phyloP scores from a whole-genome alignment of 176 grass and related monocot genomes.

The Olyra latifolia region DNA sequence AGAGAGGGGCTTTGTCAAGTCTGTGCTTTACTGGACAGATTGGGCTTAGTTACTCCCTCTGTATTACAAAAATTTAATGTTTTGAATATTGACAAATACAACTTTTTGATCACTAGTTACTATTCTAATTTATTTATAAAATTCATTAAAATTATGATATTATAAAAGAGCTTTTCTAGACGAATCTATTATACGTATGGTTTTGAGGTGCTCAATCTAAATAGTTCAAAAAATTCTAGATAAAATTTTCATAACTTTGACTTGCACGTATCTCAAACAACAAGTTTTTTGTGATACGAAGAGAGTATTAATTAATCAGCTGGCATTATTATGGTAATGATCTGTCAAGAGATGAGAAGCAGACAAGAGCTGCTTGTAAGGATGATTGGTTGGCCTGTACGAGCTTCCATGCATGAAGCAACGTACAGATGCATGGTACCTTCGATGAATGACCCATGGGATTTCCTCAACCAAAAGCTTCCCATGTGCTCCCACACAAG shows the following conservation, averaged over 20 bases:
- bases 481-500: background rate
- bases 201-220: too few species aligned
- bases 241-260: too few species aligned
- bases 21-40: background rate
- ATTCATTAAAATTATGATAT: too few species aligned
- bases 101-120: too few species aligned
- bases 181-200: too few species aligned
- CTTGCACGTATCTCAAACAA: too few species aligned
- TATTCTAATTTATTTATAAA: too few species aligned
- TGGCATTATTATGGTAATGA: background rate
- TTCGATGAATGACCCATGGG: background rate
- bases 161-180: too few species aligned
- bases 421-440: background rate
- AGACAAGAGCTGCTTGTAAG: background rate
- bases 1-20: background rate
- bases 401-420: background rate
- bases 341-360: background rate
- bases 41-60: background rate
- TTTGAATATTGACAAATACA: too few species aligned
- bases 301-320: background rate
- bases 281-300: too few species aligned
- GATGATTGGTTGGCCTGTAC: background rate
- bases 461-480: background rate
- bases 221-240: too few species aligned
- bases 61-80: too few species aligned